Evolutionary conservation across 768 basidiomycete species (phyloP).

Genomic region (Serendipita vermifera): DNA sequence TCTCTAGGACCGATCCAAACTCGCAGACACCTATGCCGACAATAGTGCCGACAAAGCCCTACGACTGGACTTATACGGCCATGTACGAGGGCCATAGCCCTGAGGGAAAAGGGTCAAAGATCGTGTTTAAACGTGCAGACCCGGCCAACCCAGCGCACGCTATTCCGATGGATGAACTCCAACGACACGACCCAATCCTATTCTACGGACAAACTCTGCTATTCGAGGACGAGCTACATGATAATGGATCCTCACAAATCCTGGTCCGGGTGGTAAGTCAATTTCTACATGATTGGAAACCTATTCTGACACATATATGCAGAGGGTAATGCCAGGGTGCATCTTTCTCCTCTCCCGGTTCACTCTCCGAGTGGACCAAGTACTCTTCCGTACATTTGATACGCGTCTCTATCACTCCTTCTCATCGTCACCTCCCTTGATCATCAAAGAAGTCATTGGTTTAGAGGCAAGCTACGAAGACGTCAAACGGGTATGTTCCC

Average conservation of each 20-base stretch:
- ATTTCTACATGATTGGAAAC: neutral
- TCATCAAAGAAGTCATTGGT: constrained; percentile 73
- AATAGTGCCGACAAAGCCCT: constrained; percentile 68
- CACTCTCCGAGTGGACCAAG: constrained; percentile 88
- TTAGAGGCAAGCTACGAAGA: constrained; percentile 84
- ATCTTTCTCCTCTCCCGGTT: constrained; percentile 84
- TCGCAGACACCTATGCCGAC: constrained; percentile 54
- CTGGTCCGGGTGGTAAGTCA: constrained; percentile 73
- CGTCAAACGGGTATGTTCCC: constrained; percentile 52
- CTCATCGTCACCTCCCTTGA: constrained; percentile 37
- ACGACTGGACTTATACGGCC: constrained; percentile 98
- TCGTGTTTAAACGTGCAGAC: constrained; percentile 33
- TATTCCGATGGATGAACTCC: constrained; percentile 77
- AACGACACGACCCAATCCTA: constrained; percentile 87
- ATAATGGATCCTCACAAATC: constrained; percentile 81
- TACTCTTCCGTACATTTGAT: constrained; percentile 82
- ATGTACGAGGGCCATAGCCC: constrained; percentile 54
- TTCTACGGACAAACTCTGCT: constrained; percentile 93
- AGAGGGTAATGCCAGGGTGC: constrained; percentile 97
- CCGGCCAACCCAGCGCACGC: constrained; percentile 40
- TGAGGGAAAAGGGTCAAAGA: constrained; percentile 13
- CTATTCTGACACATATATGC: no score
- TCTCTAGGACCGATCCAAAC: constrained; percentile 49
- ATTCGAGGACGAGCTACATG: constrained; percentile 94
- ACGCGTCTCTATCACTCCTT: constrained; percentile 86